Conservation (phyloP, 202 grass and related monocot species). For the Setaria italica region DNA sequence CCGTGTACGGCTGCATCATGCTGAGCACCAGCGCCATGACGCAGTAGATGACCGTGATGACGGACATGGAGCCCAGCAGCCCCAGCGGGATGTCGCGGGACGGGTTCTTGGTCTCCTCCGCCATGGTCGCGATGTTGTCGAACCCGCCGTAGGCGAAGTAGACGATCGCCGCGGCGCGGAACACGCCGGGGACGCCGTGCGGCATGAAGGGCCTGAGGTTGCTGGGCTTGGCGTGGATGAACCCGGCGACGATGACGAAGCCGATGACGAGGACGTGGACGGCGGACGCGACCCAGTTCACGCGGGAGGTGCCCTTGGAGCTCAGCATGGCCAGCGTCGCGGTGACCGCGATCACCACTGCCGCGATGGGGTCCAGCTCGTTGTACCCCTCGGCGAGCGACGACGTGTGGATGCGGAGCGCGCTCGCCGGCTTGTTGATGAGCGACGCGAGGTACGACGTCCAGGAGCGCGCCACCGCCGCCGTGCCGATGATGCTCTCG, state of each 20-base stretch:
- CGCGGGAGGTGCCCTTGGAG: slow-evolving; percentile 74
- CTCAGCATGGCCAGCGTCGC: slow-evolving; percentile 75
- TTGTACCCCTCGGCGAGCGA: slow-evolving; percentile 59
- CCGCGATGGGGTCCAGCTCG: slow-evolving; percentile 79
- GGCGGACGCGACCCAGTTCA: slow-evolving; percentile 87
- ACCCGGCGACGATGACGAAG: slow-evolving; percentile 75
- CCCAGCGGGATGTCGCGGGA: slow-evolving; percentile 85
- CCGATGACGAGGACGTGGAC: slow-evolving; percentile 68
- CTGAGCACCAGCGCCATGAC: slow-evolving; percentile 81
- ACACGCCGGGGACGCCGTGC: slow-evolving; percentile 70
- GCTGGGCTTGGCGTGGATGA: slow-evolving; percentile 63
- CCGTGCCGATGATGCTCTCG: slow-evolving; percentile 83
- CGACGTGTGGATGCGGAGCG: slow-evolving; percentile 64
- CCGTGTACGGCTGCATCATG: slow-evolving; percentile 92
- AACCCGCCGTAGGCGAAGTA: slow-evolving; percentile 96
- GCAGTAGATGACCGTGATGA: slow-evolving; percentile 82
- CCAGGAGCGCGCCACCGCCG: slow-evolving; percentile 77
- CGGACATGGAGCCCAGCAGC: slow-evolving; percentile 76
- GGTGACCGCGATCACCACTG: slow-evolving; percentile 64
- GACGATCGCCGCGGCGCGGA: slow-evolving; percentile 82
- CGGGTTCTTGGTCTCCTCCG: slow-evolving; percentile 88
- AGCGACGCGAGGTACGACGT: slow-evolving; percentile 86
- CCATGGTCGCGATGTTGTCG: slow-evolving; percentile 92
- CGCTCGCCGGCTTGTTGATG: slow-evolving; percentile 56
- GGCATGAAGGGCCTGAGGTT: slow-evolving; percentile 84